These are phyloP conservation scores for Penicillium herquei DNA, from an alignment of 495 filamentous ascomycete genomes.

Conservation along the genomic window DNA sequence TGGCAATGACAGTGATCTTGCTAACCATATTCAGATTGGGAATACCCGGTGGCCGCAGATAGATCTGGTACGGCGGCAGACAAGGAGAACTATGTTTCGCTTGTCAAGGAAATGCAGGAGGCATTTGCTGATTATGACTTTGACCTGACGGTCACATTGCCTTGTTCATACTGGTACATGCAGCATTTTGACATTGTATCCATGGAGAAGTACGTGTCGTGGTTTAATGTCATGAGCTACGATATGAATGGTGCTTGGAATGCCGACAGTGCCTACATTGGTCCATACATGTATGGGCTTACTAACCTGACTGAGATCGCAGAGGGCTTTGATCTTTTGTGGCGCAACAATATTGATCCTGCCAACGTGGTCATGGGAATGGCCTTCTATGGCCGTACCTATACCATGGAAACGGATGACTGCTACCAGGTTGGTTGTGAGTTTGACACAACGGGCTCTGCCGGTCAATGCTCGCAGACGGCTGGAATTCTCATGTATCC, in stretches of 20 bases:
- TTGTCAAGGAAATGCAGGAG: too few relatives aligned
- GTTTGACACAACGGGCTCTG: background rate
- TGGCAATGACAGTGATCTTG: background rate
- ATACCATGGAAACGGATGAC: conserved; percentile 9
- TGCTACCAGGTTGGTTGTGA: background rate
- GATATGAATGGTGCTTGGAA: conserved; percentile 33
- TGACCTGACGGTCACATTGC: background rate
- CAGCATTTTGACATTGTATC: conserved; percentile 41
- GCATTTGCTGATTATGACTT: conserved; percentile 16
- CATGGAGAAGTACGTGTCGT: conserved; percentile 40
- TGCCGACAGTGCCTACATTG: background rate
- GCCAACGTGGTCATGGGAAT: conserved; percentile 35
- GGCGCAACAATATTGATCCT: conserved; percentile 28
- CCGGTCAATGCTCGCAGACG: background rate
- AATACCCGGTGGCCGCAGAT: conserved; percentile 45
- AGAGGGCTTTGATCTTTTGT: conserved; percentile 24
- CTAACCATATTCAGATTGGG: conserved; percentile 41
- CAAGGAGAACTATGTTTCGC: conserved; percentile 34
- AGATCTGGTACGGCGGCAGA: conserved; percentile 38
- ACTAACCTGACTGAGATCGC: conserved; percentile 34
- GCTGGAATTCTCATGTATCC: background rate
- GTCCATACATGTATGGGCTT: conserved; percentile 11
- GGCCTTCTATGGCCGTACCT: conserved; percentile 34
- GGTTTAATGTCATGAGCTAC: conserved; percentile 56
- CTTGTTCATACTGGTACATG: conserved; percentile 32